Base-by-base conservation (phyloP, 1,139 yeast genomes). In the Zygoascus meyerae region DNA sequence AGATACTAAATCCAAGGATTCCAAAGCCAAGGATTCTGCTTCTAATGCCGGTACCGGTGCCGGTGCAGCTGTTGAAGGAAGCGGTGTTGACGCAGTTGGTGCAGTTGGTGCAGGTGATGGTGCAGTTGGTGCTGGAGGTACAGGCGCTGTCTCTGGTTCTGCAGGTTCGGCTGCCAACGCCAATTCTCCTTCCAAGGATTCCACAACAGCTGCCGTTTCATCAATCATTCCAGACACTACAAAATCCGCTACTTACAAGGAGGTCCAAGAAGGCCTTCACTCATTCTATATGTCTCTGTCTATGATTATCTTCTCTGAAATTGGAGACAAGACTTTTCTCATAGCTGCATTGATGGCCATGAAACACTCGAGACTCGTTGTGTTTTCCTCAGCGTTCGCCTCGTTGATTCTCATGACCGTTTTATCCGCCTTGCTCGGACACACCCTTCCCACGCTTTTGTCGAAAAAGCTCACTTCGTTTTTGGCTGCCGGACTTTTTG, bases 271-370 rank as follows among this genome's bases (percentile, higher is more conserved):
- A 3, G 32, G 48, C 7, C 48, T 58, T 17, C 58, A 62, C 40
- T 61, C 69, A 12, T 61, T 69, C 41, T 44, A 63, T 38, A 66
- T 69, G 57, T 62, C 74, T 5, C 55, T 62, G 28, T 52, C 63
- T 47, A 92, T 92, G 98, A 92, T 92, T 61, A 70, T 86, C 37
- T 86, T 89, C 28, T 86, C 95, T 26, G 99, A 92, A 66, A 82
- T 94, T 52, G 98, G 98, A 48, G 99, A 92, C 67, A 94, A 92
- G 70, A 92, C 99, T 0, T 92, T 92, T 62, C 75, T 92, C 56
- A 89, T 94, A 57, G 97, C 98, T 28, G 97, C 97, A 2, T 75
- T 92, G 55, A 89, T 92, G 97, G 96, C 98, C 32, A 92, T 94
- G 98, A 84, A 86, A 63, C 83, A 89, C 67, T 78, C 90, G 17